phyloP scores from a whole-genome alignment of 352 stramenopile genomes.

The Blastocystis sp. region DNA sequence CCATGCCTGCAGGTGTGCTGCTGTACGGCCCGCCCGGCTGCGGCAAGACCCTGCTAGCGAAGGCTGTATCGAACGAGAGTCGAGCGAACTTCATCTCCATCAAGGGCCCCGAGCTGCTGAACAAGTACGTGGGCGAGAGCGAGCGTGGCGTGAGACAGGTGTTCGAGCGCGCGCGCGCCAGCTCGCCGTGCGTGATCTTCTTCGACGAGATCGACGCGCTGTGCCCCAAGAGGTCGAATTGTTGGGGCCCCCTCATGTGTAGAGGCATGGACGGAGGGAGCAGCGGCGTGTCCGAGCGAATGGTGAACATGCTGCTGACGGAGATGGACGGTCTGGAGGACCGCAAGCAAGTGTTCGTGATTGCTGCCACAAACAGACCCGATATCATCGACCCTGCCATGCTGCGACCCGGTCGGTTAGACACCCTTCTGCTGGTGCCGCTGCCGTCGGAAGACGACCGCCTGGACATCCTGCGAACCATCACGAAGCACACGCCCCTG shows the following conservation, averaged over 20 bases:
- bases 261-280: constrained; percentile 72
- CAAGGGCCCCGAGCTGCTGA: constrained; percentile 94
- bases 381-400: constrained; percentile 99
- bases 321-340: constrained; percentile 97
- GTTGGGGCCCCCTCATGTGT: background rate
- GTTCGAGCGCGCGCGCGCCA: constrained; percentile 93
- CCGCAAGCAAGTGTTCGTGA: constrained; percentile 91
- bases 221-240: constrained; percentile 79
- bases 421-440: constrained; percentile 97
- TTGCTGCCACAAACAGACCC: constrained; percentile 88
- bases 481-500: constrained; percentile 79
- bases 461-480: constrained; percentile 85
- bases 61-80: constrained; percentile 95
- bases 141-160: constrained; percentile 88
- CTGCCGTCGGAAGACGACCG: constrained; percentile 83
- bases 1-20: constrained; percentile 91
- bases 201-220: constrained; percentile 98
- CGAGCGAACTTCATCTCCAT: constrained; percentile 97
- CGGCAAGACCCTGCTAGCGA: constrained; percentile 96
- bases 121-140: constrained; percentile 98
- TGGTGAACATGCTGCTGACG: constrained; percentile 96
- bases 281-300: constrained; percentile 76
- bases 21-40: constrained; percentile 95
- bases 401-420: constrained; percentile 92
- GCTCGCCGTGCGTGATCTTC: constrained; percentile 97